phyloP scores from a whole-genome alignment of 108 stramenopile species.

The Pseudonitzschia multistriata region DNA sequence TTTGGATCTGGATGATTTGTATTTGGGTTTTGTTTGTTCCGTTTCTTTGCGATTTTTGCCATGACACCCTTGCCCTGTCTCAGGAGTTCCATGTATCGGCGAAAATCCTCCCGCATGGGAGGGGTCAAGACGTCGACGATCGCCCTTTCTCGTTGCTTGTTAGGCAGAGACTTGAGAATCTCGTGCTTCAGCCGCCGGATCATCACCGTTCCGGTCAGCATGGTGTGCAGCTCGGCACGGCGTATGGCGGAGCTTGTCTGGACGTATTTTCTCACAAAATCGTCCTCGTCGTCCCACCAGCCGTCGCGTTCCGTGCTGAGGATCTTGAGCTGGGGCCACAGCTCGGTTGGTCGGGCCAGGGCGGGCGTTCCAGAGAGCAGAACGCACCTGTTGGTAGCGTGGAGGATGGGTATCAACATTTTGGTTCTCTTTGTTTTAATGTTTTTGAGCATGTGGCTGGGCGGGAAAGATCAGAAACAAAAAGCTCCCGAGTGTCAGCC shows the following conservation, averaged over 20 bases:
- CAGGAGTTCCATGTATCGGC: slow-evolving; percentile 47
- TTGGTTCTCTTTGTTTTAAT: slow-evolving; percentile 81
- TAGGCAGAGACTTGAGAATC: slow-evolving; percentile 88
- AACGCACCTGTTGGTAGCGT: slow-evolving; percentile 70
- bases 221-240: slow-evolving; percentile 86
- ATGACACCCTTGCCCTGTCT: slow-evolving; percentile 70
- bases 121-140: slow-evolving; percentile 52
- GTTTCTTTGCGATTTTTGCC: slow-evolving; percentile 58
- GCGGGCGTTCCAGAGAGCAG: slow-evolving; percentile 97
- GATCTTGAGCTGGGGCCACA: slow-evolving; percentile 91
- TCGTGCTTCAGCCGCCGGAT: slow-evolving; percentile 92
- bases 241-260: slow-evolving; percentile 38
- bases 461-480: neutral
- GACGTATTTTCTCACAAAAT: slow-evolving; percentile 81
- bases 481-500: neutral
- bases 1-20: too few species aligned
- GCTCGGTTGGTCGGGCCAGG: slow-evolving; percentile 88
- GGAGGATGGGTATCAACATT: slow-evolving; percentile 74
- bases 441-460: slow-evolving; percentile 89
- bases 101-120: slow-evolving; percentile 44
- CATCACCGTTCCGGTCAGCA: slow-evolving; percentile 92
- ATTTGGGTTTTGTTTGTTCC: slow-evolving; percentile 9
- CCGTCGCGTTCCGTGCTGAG: slow-evolving; percentile 58
- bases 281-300: slow-evolving; percentile 72
- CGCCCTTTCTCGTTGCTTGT: slow-evolving; percentile 76